These are phyloP conservation scores for Trichothecium roseum DNA, from an alignment of 2,329 filamentous ascomycete species.

Conservation along the genomic window DNA sequence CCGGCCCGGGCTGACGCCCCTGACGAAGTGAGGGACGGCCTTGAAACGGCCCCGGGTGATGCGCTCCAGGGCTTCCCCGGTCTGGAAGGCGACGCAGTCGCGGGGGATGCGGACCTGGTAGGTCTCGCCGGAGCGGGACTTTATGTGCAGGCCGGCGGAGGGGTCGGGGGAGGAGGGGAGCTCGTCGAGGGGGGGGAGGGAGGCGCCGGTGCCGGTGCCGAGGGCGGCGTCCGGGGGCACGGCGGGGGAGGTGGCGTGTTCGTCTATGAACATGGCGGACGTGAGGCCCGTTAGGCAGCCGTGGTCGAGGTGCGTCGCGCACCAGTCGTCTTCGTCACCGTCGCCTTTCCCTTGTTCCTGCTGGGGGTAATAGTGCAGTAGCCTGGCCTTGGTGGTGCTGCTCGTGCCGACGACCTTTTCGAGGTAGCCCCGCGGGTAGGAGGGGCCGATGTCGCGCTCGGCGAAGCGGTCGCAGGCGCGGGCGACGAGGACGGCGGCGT, in stretches of 20 bases:
- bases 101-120: slow-evolving; percentile 89
- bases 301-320: slow-evolving; percentile 81
- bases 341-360: slow-evolving; percentile 24
- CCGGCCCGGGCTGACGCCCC: slow-evolving; percentile 50
- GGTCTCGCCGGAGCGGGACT: slow-evolving; percentile 67
- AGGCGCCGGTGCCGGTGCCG: slow-evolving; percentile 14
- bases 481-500: slow-evolving; percentile 80
- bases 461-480: slow-evolving; percentile 85
- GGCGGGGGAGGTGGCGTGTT: slow-evolving; percentile 35
- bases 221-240: slow-evolving; percentile 15
- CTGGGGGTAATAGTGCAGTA: slow-evolving; percentile 86
- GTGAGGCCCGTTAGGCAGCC: slow-evolving; percentile 91
- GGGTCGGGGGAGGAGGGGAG: slow-evolving; percentile 70
- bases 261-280: slow-evolving; percentile 92
- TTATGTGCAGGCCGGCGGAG: slow-evolving; percentile 84
- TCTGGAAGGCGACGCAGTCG: slow-evolving; percentile 93
- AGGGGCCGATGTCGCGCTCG: slow-evolving; percentile 60
- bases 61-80: slow-evolving; percentile 79
- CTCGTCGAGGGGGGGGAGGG: slow-evolving; percentile 51
- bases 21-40: slow-evolving; percentile 92
- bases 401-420: slow-evolving; percentile 80
- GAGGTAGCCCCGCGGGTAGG: slow-evolving; percentile 69
- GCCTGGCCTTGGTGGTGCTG: slow-evolving; percentile 78
- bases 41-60: slow-evolving; percentile 89
- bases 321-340: slow-evolving; percentile 77